These are phyloP conservation scores for Allium cepa DNA, from an alignment of 106 monocot genomes.

Conservation along the genomic window DNA sequence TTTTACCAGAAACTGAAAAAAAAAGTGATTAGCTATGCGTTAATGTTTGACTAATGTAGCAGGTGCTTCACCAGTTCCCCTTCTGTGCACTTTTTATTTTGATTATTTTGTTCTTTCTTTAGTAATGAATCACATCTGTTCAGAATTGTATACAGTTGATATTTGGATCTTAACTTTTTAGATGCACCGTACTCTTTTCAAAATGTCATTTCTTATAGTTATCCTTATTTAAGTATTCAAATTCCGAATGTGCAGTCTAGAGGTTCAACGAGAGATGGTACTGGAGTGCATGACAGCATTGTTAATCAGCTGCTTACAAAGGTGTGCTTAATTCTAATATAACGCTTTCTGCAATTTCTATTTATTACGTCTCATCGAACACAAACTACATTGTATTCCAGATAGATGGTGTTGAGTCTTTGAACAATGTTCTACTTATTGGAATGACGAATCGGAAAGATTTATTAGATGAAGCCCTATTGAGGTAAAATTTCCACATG, in stretches of 20 bases:
- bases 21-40: too few relatives aligned
- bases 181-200: too few relatives aligned
- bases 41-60: too few relatives aligned
- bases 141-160: too few relatives aligned
- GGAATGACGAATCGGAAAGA: conserved; percentile 99
- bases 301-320: conserved; percentile 99
- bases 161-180: too few relatives aligned
- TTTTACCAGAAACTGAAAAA: too few relatives aligned
- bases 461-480: conserved; percentile 90
- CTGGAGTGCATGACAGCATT: conserved; percentile 98
- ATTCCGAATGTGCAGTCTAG: conserved; percentile 56
- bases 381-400: conserved; percentile 28
- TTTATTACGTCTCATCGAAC: not conserved
- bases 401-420: conserved; percentile 98
- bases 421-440: conserved; percentile 98
- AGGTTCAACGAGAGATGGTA: conserved; percentile 97
- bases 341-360: not conserved
- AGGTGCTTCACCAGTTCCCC: too few relatives aligned
- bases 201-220: too few relatives aligned
- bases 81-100: too few relatives aligned
- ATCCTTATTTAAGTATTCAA: not conserved
- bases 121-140: too few relatives aligned
- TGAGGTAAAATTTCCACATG: conserved; percentile 40
- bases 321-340: conserved; percentile 30
- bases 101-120: too few relatives aligned